Evolutionary conservation across 148 eudicot genomes (phyloP), one percentile per base, ranked within the genome.

Genomic region (Camellia lanceoleosa): DNA sequence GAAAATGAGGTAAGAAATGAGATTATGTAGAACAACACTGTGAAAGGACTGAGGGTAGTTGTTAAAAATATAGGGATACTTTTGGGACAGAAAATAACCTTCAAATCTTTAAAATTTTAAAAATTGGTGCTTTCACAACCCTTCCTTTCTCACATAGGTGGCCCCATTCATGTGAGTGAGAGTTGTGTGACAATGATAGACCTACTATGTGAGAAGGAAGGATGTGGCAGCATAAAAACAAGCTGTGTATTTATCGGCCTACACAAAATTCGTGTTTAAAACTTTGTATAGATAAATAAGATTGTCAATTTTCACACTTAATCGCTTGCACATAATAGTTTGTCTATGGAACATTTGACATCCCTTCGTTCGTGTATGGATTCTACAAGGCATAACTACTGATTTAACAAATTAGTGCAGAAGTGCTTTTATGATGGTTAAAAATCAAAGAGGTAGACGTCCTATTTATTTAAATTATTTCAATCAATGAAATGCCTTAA

Each of bases 61-160:
- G 23, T 2, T 10, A 44, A 69, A 49, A 19, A 68, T 15, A 69
- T 44, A 7, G 52, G n/a, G 54, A 15, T 11, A 49, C 18, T 69
- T 7, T 10, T 19, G 16, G 18, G 44, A 44, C 3, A 8, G 30
- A 46, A 66, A 66, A 38, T 66, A 49, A 5, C 46, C 44, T 52
- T 46, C 15, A 49, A 8, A 9, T 42, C 0, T 44, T 20, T n/a
- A 18, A 69, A 42, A 41, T 67, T 67, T 18, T 3, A 2, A 46
- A 68, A 68, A 5, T 67, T 67, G 71, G 41, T 67, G 71, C 19
- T 68, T 69, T 69, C 51, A 44, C 54, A 44, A 7, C 16, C 73
- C 52, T 49, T 23, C 20, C 7, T 68, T 20, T 69, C 73, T 43
- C 54, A 43, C 16, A 19, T 5, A 19, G 43, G 19, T 49, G 43